Evolutionary conservation across 73 alveolate species (phyloP).

Genomic region (Paraurostyla sp.): DNA sequence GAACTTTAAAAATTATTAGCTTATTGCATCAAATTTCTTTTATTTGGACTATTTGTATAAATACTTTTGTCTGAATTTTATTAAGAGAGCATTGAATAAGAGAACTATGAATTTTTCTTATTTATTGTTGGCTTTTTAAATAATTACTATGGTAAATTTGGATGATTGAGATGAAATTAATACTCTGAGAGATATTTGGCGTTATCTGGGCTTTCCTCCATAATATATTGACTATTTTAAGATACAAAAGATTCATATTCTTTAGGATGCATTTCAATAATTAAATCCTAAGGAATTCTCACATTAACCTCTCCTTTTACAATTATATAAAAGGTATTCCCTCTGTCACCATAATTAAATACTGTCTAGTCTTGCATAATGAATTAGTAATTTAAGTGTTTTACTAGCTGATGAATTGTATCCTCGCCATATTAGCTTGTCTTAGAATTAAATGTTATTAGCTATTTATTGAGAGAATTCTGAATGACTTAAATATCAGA

Average conservation of each 20-base stretch:
- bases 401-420: not conserved
- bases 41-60: too few relatives aligned
- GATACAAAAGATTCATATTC: not conserved
- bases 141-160: not conserved
- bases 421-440: constrained; percentile 9
- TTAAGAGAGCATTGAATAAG: too few relatives aligned
- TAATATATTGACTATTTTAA: not conserved
- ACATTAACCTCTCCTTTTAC: constrained; percentile 47
- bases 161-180: not conserved
- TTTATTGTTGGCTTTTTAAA: not conserved
- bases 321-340: constrained; percentile 22
- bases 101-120: too few relatives aligned
- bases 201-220: constrained; percentile 2
- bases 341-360: constrained; percentile 30
- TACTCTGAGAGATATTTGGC: not conserved
- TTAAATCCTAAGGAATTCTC: constrained; percentile 24
- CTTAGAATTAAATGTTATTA: not conserved
- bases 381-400: not conserved
- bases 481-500: not conserved
- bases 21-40: too few relatives aligned
- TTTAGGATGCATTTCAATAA: not conserved
- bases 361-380: not conserved
- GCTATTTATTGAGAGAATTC: not conserved
- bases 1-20: not conserved
- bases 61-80: too few relatives aligned